Conservation (phyloP, 2,329 filamentous ascomycete species). For the Cladosporium velox region DNA sequence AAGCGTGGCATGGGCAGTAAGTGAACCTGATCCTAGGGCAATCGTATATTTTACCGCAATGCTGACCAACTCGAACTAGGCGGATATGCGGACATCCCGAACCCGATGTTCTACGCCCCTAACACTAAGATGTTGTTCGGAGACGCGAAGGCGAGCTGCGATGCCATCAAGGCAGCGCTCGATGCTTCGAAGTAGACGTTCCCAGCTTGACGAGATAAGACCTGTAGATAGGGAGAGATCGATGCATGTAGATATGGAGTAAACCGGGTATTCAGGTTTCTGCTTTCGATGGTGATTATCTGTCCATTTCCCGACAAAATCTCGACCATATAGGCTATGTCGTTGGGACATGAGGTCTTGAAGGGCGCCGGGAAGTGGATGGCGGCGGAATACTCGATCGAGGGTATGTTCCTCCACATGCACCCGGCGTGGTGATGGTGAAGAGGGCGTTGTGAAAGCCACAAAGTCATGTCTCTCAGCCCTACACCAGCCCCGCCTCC, state of each 20-base stretch:
- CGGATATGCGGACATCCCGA: slow-evolving; percentile 72
- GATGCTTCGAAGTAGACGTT: slow-evolving; percentile 21
- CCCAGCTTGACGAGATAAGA: background rate
- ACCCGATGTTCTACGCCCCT: slow-evolving; percentile 92
- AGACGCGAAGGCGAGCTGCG: slow-evolving; percentile 67
- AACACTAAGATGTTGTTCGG: slow-evolving; percentile 90
- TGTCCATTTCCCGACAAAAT: background rate
- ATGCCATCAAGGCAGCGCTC: slow-evolving; percentile 38
- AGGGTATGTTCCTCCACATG: slow-evolving; percentile 13
- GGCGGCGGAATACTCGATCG: slow-evolving; percentile 10
- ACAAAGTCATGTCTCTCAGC: background rate
- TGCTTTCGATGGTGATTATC: background rate
- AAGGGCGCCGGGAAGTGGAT: slow-evolving; percentile 15
- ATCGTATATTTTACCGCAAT: slow-evolving; percentile 1
- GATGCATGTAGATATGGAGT: slow-evolving; percentile 15
- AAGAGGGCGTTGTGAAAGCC: background rate
- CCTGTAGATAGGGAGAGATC: slow-evolving; percentile 3
- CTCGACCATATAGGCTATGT: background rate
- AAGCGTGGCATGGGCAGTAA: slow-evolving; percentile 80
- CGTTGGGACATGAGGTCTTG: background rate
- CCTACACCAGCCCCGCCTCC: slow-evolving; percentile 5
- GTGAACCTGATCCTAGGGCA: background rate
- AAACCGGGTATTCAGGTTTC: background rate
- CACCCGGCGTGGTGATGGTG: slow-evolving; percentile 12
- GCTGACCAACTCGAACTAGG: slow-evolving; percentile 36